A percentile compares a stretch with the other conserved stretches of the same genome.
phyloP scores from a whole-genome alignment of 257 asterid genomes.

The Solanum pinnatisectum region DNA sequence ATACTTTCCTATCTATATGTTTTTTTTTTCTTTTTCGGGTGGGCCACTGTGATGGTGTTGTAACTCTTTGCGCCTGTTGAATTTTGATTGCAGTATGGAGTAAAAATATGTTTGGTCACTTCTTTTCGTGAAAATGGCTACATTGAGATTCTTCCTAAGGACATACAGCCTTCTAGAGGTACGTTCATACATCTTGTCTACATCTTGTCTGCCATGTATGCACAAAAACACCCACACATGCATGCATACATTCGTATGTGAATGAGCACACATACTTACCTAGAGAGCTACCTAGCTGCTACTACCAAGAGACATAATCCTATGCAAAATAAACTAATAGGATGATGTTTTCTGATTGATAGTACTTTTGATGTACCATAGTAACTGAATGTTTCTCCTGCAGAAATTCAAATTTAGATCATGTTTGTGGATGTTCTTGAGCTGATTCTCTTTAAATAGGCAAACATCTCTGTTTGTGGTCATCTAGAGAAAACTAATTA shows the following conservation, averaged over 20 bases:
- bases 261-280: not conserved
- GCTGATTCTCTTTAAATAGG: not conserved
- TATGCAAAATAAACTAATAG: not conserved
- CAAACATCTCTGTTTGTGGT: not conserved
- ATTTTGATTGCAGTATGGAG: constrained; percentile 46
- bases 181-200: constrained; percentile 17
- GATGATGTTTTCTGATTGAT: not conserved
- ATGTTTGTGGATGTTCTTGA: not conserved
- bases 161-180: constrained; percentile 51
- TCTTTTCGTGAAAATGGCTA: constrained; percentile 75
- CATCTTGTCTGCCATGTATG: not conserved
- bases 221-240: not conserved
- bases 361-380: not conserved
- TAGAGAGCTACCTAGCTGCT: not conserved
- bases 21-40: not conserved
- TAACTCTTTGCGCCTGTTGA: not conserved
- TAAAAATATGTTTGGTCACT: constrained; percentile 78
- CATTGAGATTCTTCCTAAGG: constrained; percentile 83
- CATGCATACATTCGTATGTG: not conserved
- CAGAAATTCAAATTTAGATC: not conserved
- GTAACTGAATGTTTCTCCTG: not conserved
- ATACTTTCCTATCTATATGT: not conserved
- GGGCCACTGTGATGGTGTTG: not conserved
- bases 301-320: not conserved
- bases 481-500: not conserved